These are phyloP conservation scores for Entophlyctis luteolus DNA, from an alignment of 192 early-diverging fungal species.

Conservation along the genomic window DNA sequence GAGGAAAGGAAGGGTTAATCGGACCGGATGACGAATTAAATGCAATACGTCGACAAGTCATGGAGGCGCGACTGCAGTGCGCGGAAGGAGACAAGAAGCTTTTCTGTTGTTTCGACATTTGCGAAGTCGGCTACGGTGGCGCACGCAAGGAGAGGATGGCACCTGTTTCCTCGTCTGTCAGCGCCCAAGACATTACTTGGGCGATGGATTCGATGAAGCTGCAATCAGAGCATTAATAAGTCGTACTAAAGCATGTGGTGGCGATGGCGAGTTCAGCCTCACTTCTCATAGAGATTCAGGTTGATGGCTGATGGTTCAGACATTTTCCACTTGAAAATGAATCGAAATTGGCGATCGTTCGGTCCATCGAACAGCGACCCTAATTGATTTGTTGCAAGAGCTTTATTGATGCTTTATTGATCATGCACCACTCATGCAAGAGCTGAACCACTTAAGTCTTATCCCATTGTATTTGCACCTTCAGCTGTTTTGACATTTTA, in stretches of 20 bases:
- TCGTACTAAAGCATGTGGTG: background rate
- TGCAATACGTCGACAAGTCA: slow-evolving; percentile 24
- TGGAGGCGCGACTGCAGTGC: slow-evolving; percentile 31
- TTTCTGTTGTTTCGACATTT: slow-evolving; percentile 12
- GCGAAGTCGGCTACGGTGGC: background rate
- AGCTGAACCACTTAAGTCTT: no score
- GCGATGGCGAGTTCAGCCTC: background rate
- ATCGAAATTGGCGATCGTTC: background rate
- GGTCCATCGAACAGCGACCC: background rate
- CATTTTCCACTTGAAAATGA: background rate
- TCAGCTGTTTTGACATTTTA: no score
- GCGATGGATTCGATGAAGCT: slow-evolving; percentile 29
- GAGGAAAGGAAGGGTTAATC: background rate
- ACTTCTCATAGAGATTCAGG: slow-evolving; percentile 23
- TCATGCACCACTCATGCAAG: no score
- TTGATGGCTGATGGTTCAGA: slow-evolving; percentile 7
- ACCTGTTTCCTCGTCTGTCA: slow-evolving; percentile 37
- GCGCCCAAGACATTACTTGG: slow-evolving; percentile 32
- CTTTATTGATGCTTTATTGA: no score
- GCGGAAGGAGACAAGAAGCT: slow-evolving; percentile 27
- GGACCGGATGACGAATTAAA: background rate
- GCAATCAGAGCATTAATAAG: background rate
- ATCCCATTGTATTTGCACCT: no score
- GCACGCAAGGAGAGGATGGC: background rate
- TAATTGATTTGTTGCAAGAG: no score